phyloP scores from a whole-genome alignment of 192 early-diverging fungal species.

The Coemansia sp. region DNA sequence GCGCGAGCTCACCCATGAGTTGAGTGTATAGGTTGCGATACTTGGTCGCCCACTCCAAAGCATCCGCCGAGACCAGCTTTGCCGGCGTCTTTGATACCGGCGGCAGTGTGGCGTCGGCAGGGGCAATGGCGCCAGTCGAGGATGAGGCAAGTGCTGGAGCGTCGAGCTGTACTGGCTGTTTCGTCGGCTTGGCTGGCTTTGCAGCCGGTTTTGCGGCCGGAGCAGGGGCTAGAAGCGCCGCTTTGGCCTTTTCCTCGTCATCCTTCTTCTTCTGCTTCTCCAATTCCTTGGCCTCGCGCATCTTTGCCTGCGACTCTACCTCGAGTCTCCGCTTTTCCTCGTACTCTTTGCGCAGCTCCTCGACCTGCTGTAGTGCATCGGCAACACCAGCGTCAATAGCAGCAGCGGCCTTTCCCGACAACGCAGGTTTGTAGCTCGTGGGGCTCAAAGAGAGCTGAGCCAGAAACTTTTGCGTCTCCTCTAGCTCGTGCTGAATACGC shows the following conservation, averaged over 20 bases:
- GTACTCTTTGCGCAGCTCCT: constrained; percentile 39
- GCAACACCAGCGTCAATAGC: constrained; percentile 14
- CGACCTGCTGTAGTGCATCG: constrained; percentile 22
- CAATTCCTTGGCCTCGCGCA: constrained; percentile 14
- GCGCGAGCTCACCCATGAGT: constrained; percentile 30
- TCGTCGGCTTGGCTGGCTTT: background rate
- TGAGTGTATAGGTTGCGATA: constrained; percentile 36
- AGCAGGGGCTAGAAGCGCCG: background rate
- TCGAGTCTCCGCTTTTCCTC: constrained; percentile 14
- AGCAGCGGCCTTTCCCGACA: background rate
- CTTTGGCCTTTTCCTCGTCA: constrained; percentile 16
- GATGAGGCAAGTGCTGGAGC: background rate
- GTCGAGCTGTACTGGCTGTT: too few species aligned
- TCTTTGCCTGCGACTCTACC: background rate
- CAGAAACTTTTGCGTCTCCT: constrained; percentile 32
- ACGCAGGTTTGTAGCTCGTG: background rate
- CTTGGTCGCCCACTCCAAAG: constrained; percentile 31
- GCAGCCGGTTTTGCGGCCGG: background rate
- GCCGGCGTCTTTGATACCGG: background rate
- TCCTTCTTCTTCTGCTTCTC: constrained; percentile 17
- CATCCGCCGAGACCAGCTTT: constrained; percentile 16
- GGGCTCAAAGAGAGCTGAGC: constrained; percentile 11
- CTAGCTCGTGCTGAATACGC: constrained; percentile 34
- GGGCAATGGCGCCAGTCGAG: background rate
- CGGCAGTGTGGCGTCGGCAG: background rate